These are phyloP conservation scores for Neophaeococcomyces aloes DNA, from an alignment of 2,329 filamentous ascomycete genomes.

Conservation along the genomic window DNA sequence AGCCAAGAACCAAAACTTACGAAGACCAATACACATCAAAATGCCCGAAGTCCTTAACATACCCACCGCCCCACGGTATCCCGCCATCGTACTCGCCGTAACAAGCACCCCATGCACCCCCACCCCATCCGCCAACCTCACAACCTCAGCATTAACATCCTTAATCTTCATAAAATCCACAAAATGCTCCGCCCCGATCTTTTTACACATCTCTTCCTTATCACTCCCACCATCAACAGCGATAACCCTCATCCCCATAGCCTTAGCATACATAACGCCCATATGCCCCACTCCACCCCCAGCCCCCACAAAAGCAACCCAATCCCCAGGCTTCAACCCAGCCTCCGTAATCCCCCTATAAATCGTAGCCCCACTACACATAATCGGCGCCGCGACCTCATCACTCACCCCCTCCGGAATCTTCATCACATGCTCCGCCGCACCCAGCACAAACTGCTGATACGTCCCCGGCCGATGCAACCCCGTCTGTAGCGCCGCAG, in stretches of 20 bases:
- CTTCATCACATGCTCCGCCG: constrained; percentile 27
- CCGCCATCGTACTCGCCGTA: constrained; percentile 8
- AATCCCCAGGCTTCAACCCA: constrained; percentile 11
- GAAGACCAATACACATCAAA: constrained; percentile 43
- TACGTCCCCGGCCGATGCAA: constrained; percentile 29
- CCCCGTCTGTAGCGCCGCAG: constrained; percentile 11
- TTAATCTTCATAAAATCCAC: constrained; percentile 26
- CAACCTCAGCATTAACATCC: constrained; percentile 12
- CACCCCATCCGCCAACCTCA: constrained; percentile 12
- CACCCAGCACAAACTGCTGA: constrained; percentile 30
- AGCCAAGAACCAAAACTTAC: neutral
- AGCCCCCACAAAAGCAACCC: constrained; percentile 27
- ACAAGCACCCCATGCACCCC: constrained; percentile 13
- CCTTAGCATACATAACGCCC: constrained; percentile 31
- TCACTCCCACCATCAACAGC: constrained; percentile 30
- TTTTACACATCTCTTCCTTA: constrained; percentile 25
- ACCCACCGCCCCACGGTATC: constrained; percentile 10
- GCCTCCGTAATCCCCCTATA: constrained; percentile 30
- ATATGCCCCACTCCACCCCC: constrained; percentile 29
- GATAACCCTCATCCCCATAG: constrained; percentile 35
- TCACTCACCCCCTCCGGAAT: constrained; percentile 27
- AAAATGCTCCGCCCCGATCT: constrained; percentile 30
- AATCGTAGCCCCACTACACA: constrained; percentile 37
- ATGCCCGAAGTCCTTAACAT: constrained; percentile 11
- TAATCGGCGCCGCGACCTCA: constrained; percentile 31